These are phyloP conservation scores for Epichloe coenophiala DNA, from an alignment of 2,329 filamentous ascomycete genomes.

Conservation along the genomic window DNA sequence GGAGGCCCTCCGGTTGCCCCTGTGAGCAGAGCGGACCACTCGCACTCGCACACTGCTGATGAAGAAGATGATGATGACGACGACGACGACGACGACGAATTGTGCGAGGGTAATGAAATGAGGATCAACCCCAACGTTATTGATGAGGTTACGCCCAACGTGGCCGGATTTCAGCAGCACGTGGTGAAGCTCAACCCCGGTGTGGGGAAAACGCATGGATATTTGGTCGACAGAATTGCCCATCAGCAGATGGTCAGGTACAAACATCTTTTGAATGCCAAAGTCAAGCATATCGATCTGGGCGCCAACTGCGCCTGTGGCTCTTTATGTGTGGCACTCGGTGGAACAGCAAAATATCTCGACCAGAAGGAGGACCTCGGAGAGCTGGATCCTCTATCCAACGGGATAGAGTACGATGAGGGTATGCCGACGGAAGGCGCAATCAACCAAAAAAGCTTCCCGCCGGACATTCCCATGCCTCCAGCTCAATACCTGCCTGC, in stretches of 20 bases:
- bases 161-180: constrained; percentile 65
- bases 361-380: constrained; percentile 46
- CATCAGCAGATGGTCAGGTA: constrained; percentile 70
- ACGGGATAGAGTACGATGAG: constrained; percentile 42
- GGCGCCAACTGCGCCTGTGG: constrained; percentile 49
- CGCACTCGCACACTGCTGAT: constrained; percentile 1
- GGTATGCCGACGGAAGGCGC: constrained; percentile 55
- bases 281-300: constrained; percentile 54
- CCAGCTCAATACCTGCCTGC: constrained; percentile 66
- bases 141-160: constrained; percentile 56
- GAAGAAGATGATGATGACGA: background rate
- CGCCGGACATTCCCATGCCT: constrained; percentile 67
- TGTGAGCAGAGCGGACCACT: constrained; percentile 22
- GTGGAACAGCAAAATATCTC: constrained; percentile 50
- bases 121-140: constrained; percentile 50
- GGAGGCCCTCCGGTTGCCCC: constrained; percentile 41
- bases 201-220: constrained; percentile 39
- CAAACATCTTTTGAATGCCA: constrained; percentile 58
- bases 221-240: constrained; percentile 68
- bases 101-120: constrained; percentile 43
- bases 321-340: constrained; percentile 49
- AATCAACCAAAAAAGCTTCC: constrained; percentile 62
- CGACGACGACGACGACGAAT: constrained; percentile 33
- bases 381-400: constrained; percentile 41
- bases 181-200: constrained; percentile 62